Conservation (phyloP, 805 yeast species). For the Teunomyces barrocoloradensis region DNA sequence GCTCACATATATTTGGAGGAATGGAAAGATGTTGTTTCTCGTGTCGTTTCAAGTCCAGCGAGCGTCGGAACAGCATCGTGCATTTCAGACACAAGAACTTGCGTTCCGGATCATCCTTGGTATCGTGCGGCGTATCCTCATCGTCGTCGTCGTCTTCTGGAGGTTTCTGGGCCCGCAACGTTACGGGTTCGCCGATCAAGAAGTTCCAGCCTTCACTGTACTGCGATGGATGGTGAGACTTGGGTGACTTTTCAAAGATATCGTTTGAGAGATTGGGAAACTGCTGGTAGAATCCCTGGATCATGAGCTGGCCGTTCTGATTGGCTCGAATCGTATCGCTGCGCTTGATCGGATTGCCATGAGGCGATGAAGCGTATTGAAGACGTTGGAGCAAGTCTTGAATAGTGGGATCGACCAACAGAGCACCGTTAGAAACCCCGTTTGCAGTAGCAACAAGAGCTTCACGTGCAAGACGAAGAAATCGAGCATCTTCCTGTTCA, state of each 20-base stretch:
- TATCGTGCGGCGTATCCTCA: conserved; percentile 5
- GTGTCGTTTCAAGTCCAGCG: conserved; percentile 70
- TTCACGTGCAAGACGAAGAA: conserved; percentile 59
- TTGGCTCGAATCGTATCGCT: conserved; percentile 33
- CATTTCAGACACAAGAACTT: conserved; percentile 61
- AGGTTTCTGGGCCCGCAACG: conserved; percentile 11
- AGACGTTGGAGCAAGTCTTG: conserved; percentile 55
- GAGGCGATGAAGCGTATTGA: conserved; percentile 59
- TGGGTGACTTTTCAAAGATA: conserved; percentile 20
- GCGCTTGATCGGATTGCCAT: conserved; percentile 48
- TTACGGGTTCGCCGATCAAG: conserved; percentile 24
- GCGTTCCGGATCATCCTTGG: conserved; percentile 18
- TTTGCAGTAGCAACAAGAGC: conserved; percentile 53
- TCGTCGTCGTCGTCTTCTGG: conserved; percentile 7
- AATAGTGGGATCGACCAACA: conserved; percentile 60
- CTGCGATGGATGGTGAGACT: conserved; percentile 13
- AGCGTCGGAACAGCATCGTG: conserved; percentile 59
- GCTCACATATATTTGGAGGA: conserved; percentile 71
- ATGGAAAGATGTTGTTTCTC: conserved; percentile 70
- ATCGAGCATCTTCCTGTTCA: conserved; percentile 47
- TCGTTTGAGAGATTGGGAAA: conserved; percentile 46
- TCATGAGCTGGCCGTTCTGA: conserved; percentile 41
- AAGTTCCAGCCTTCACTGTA: conserved; percentile 34
- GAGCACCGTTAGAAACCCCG: conserved; percentile 30
- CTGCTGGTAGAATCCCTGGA: conserved; percentile 38